phyloP scores from a whole-genome alignment of 352 stramenopile genomes.

The Peronosclerospora sorghi region DNA sequence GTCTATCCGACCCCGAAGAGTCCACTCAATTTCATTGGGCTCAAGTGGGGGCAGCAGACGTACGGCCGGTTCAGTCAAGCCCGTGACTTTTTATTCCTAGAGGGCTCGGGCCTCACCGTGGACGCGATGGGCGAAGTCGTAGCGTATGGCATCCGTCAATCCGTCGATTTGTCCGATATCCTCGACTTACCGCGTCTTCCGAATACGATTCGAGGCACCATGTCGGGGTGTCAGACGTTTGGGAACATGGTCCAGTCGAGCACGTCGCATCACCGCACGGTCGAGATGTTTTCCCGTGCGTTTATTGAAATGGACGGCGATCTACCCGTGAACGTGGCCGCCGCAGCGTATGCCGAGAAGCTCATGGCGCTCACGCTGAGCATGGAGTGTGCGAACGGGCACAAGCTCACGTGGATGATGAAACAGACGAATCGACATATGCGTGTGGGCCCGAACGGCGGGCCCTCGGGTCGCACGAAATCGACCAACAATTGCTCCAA shows the following conservation, averaged over 20 bases:
- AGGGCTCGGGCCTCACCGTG: constrained; percentile 27
- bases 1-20: constrained; percentile 18
- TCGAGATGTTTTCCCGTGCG: constrained; percentile 33
- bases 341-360: constrained; percentile 14
- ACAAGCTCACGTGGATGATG: constrained; percentile 32
- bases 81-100: constrained; percentile 41
- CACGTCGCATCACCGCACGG: constrained; percentile 17
- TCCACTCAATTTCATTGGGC: constrained; percentile 32
- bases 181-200: constrained; percentile 19
- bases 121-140: constrained; percentile 21
- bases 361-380: constrained; percentile 20
- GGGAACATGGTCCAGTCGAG: constrained; percentile 11
- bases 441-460: constrained; percentile 4
- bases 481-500: constrained; percentile 19
- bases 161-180: constrained; percentile 18
- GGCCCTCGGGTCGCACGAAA: constrained; percentile 8
- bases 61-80: constrained; percentile 28
- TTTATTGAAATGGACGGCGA: constrained; percentile 27
- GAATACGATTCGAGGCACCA: constrained; percentile 20
- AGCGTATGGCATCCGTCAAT: constrained; percentile 27
- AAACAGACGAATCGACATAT: constrained; percentile 19
- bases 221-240: constrained; percentile 31
- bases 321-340: constrained; percentile 23
- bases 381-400: constrained; percentile 29
- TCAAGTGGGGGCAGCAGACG: constrained; percentile 34